phyloP scores from a whole-genome alignment of 768 basidiomycete species.

The Leccinum broughii region DNA sequence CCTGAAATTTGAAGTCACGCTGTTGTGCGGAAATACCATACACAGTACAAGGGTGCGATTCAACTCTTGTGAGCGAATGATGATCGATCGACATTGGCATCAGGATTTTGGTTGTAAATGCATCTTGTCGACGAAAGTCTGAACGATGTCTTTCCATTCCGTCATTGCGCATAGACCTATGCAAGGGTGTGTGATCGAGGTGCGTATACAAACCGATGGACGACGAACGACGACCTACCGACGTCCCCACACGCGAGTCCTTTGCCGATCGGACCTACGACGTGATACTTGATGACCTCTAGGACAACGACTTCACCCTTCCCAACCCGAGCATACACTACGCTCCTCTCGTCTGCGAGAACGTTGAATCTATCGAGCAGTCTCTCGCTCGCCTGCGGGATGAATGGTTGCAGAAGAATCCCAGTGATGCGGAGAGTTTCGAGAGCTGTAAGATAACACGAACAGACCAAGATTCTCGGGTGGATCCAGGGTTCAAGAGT shows the following conservation, averaged over 20 bases:
- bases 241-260: constrained; percentile 88
- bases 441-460: constrained; percentile 52
- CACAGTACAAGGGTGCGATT: neutral
- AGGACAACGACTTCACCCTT: constrained; percentile 44
- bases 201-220: neutral
- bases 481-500: constrained; percentile 65
- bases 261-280: constrained; percentile 89
- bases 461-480: constrained; percentile 35
- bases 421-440: constrained; percentile 70
- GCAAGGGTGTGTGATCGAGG: neutral
- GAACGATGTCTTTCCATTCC: constrained; percentile 90
- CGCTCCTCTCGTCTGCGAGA: constrained; percentile 33
- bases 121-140: constrained; percentile 64
- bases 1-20: neutral
- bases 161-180: constrained; percentile 93
- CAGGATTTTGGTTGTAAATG: constrained; percentile 14
- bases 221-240: constrained; percentile 47
- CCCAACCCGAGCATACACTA: constrained; percentile 27
- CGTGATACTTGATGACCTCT: constrained; percentile 74
- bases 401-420: constrained; percentile 74
- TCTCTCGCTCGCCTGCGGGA: constrained; percentile 56
- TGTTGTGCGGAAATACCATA: neutral
- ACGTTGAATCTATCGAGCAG: constrained; percentile 62
- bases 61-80: neutral
- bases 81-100: no score